phyloP scores from a whole-genome alignment of 345 rosid species.

The Mallotus nudiflorus region DNA sequence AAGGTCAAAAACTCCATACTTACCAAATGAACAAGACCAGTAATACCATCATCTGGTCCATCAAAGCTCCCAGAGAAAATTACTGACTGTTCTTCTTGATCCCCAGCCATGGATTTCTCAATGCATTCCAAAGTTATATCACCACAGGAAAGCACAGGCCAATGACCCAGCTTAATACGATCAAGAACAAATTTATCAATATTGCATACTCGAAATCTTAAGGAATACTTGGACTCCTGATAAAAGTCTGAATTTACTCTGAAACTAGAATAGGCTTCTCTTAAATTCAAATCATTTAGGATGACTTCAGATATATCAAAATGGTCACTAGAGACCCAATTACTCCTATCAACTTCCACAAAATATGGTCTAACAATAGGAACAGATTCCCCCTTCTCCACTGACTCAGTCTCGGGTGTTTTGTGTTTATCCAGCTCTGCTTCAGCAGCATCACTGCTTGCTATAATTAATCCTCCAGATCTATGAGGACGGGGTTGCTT shows the following conservation, averaged over 20 bases:
- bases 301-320: conserved; percentile 81
- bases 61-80: conserved; percentile 75
- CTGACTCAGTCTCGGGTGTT: conserved; percentile 19
- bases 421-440: conserved; percentile 28
- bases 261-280: conserved; percentile 42
- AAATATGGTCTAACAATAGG: conserved; percentile 50
- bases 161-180: conserved; percentile 85
- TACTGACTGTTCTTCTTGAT: conserved; percentile 36
- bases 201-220: conserved; percentile 64
- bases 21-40: conserved; percentile 76
- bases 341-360: conserved; percentile 45
- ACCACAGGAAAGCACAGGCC: conserved; percentile 69
- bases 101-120: conserved; percentile 35
- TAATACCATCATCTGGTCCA: conserved; percentile 79
- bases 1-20: conserved; percentile 65
- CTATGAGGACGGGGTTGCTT: conserved; percentile 79
- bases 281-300: conserved; percentile 49
- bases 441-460: conserved; percentile 38
- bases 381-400: conserved; percentile 52
- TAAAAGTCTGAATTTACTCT: conserved; percentile 40
- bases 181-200: conserved; percentile 38
- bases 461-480: conserved; percentile 49
- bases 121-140: conserved; percentile 63
- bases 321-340: conserved; percentile 53
- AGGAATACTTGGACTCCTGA: conserved; percentile 42